Evolutionary conservation across 2,329 filamentous ascomycete genomes (phyloP).

Genomic region (Ascochyta lentis): DNA sequence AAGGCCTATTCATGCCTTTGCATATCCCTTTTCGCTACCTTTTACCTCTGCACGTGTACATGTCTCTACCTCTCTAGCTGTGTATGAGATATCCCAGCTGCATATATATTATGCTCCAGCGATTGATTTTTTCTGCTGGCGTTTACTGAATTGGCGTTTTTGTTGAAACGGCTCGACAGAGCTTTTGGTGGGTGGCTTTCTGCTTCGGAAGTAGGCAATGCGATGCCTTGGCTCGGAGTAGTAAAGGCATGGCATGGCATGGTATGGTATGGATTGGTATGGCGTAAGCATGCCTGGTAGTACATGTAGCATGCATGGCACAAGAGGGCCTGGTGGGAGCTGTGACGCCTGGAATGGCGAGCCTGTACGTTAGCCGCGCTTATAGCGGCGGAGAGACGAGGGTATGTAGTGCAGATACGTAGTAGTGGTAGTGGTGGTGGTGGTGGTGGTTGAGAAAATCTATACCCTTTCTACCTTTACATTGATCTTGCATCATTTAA

Average conservation of each 20-base stretch:
- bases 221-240: constrained; percentile 5
- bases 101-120: neutral
- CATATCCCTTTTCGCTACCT: constrained; percentile 10
- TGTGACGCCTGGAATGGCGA: neutral
- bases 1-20: constrained; percentile 19
- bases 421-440: neutral
- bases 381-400: neutral
- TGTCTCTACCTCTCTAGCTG: constrained; percentile 9
- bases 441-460: neutral
- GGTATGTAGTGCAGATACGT: constrained; percentile 5
- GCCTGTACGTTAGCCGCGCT: constrained; percentile 11
- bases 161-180: constrained; percentile 11
- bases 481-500: no score
- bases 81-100: constrained; percentile 14
- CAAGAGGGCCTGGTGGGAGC: constrained; percentile 3
- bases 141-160: constrained; percentile 9
- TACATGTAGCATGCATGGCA: neutral
- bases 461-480: constrained; percentile 10
- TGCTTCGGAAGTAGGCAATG: constrained; percentile 7
- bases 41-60: constrained; percentile 12
- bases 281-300: neutral
- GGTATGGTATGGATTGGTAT: neutral
- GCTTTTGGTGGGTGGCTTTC: constrained; percentile 14
- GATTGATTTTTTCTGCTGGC: constrained; percentile 6
- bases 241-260: constrained; percentile 1